These are phyloP conservation scores for Berberis thunbergii DNA, from an alignment of 164 flowering plant species.

Conservation along the genomic window DNA sequence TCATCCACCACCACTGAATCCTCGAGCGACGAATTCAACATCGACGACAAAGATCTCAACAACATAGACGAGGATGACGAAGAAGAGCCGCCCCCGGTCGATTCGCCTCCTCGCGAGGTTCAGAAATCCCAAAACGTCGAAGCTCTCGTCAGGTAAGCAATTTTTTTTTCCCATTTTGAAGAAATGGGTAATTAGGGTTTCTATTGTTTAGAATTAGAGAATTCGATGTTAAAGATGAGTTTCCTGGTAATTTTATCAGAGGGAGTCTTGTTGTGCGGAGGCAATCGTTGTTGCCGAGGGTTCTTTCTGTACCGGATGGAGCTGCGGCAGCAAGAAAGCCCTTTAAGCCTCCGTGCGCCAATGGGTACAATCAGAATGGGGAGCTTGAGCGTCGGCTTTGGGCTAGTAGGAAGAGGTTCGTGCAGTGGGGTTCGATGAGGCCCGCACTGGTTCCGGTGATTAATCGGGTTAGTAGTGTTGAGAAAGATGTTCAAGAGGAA, in stretches of 20 bases:
- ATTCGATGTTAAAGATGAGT: background rate
- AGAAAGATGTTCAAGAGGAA: constrained; percentile 42
- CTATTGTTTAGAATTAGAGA: background rate
- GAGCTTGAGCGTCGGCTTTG: constrained; percentile 64
- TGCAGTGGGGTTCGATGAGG: constrained; percentile 87
- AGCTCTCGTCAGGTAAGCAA: background rate
- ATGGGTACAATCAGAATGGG: constrained; percentile 50
- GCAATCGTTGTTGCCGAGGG: constrained; percentile 76
- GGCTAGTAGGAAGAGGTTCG: constrained; percentile 76
- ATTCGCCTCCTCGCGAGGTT: background rate
- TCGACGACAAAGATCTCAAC: background rate
- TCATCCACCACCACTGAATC: background rate
- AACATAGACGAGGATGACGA: background rate
- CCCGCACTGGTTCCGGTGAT: constrained; percentile 44
- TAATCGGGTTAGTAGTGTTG: constrained; percentile 23
- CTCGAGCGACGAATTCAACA: background rate
- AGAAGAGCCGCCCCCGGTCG: background rate
- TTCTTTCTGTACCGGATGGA: constrained; percentile 71
- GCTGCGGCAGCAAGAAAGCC: constrained; percentile 88
- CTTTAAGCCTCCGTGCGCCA: constrained; percentile 72
- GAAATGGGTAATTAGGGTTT: constrained; percentile 4
- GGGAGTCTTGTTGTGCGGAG: constrained; percentile 82
- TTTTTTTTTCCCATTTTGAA: background rate
- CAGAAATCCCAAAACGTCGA: background rate
- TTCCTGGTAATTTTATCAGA: constrained; percentile 24